A percentile compares a stretch with the other conserved stretches of the same genome.
Evolutionary conservation across 108 stramenopile genomes (phyloP).

Genomic region (Nitzschia sp.): DNA sequence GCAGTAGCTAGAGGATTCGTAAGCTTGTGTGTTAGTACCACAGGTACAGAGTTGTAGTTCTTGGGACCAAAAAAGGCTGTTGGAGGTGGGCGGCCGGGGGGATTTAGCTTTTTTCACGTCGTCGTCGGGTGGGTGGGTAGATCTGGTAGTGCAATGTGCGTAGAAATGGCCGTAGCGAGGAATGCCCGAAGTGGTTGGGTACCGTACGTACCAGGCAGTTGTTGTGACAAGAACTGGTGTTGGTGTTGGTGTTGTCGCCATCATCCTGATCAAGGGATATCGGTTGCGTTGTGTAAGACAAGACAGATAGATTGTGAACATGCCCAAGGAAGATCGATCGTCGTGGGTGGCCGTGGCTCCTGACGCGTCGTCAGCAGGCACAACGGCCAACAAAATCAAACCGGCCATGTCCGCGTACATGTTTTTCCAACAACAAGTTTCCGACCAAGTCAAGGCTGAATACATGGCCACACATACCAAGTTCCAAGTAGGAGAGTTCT

Average conservation of each 20-base stretch:
- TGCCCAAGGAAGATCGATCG: conserved; percentile 79
- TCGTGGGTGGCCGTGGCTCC: conserved; percentile 84
- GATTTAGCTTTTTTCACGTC: too few species aligned
- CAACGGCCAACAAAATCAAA: conserved; percentile 41
- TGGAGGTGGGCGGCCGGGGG: too few species aligned
- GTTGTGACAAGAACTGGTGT: too few species aligned
- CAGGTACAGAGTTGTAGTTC: too few species aligned
- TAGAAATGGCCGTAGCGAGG: background rate
- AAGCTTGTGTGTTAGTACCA: too few species aligned
- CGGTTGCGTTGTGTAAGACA: too few species aligned
- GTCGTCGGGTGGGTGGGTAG: too few species aligned
- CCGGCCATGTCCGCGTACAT: conserved; percentile 67
- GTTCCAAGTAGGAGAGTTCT: conserved; percentile 63
- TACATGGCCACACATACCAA: conserved; percentile 37
- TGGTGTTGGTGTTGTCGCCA: too few species aligned
- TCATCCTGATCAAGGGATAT: too few species aligned
- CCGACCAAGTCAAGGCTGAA: conserved; percentile 53
- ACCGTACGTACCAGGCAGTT: too few species aligned
- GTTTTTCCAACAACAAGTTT: conserved; percentile 66
- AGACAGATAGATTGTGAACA: conserved; percentile 6
- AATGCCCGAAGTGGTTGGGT: background rate
- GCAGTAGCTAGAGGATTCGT: too few species aligned
- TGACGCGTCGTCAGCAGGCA: conserved; percentile 38
- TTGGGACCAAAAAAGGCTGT: too few species aligned
- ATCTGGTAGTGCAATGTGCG: background rate